These are phyloP conservation scores for Fragaria iinumae DNA, from an alignment of 306 rosid genomes.

Conservation along the genomic window DNA sequence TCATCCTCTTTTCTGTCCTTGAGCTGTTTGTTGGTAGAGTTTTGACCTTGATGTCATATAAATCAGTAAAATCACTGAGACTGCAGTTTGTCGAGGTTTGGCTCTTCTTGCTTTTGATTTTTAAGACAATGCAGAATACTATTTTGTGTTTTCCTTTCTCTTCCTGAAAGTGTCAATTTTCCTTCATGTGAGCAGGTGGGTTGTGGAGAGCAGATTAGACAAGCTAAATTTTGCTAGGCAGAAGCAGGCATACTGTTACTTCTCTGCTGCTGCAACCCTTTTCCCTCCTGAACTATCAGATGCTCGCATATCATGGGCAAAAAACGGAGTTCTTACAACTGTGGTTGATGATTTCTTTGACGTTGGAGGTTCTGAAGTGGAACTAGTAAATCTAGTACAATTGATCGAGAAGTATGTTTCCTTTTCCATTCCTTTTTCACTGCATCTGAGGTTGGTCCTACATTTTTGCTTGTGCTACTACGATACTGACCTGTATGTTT, in stretches of 20 bases:
- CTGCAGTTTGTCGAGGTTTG: background rate
- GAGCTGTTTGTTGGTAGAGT: background rate
- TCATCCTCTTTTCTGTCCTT: conserved; percentile 11
- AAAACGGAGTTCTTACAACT: conserved; percentile 71
- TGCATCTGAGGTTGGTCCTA: background rate
- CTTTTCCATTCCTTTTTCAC: conserved; percentile 24
- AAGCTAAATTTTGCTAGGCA: conserved; percentile 77
- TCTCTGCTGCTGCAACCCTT: conserved; percentile 61
- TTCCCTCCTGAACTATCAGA: conserved; percentile 60
- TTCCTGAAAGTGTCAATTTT: background rate
- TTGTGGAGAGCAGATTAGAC: conserved; percentile 58
- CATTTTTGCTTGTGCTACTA: background rate
- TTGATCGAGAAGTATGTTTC: conserved; percentile 62
- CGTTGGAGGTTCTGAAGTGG: conserved; percentile 65
- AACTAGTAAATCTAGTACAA: conserved; percentile 62
- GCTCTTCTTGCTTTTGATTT: background rate
- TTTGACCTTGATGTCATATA: background rate
- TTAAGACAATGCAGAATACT: background rate
- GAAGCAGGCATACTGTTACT: conserved; percentile 70
- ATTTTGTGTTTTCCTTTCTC: background rate
- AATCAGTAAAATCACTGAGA: background rate
- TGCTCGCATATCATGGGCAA: conserved; percentile 83
- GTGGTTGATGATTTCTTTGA: conserved; percentile 91
- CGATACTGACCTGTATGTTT: background rate
- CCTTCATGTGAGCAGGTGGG: conserved; percentile 57